Evolutionary conservation across 371 early-diverging fungal species (phyloP).

Genomic region (Saksenaea oblongispora): DNA sequence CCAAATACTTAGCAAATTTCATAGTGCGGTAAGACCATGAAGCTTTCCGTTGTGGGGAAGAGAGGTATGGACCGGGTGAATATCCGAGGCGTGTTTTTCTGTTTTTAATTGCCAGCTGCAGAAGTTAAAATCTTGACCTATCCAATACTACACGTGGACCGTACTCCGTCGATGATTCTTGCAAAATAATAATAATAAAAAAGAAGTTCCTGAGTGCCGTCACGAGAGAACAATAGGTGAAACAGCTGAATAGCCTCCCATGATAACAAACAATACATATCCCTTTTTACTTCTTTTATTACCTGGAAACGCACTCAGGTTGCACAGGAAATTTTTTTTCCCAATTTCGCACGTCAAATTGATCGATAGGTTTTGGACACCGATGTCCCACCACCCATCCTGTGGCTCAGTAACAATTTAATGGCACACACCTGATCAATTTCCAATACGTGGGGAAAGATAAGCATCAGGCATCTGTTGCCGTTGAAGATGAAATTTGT

Average conservation of each 20-base stretch:
- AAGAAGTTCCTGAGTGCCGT: not conserved
- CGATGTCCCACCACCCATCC: not conserved
- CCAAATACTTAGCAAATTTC: conserved; percentile 84
- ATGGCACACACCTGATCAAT: not conserved
- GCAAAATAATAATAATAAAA: no score
- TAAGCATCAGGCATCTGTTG: not conserved
- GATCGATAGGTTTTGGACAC: not conserved
- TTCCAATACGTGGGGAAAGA: not conserved
- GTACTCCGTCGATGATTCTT: conserved; percentile 3
- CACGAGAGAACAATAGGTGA: not conserved
- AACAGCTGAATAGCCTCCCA: not conserved
- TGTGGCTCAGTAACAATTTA: not conserved
- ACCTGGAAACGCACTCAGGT: not conserved
- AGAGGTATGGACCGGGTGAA: conserved; percentile 2
- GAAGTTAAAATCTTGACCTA: conserved; percentile 10
- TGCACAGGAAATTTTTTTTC: not conserved
- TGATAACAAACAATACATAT: not conserved
- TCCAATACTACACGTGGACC: conserved; percentile 15
- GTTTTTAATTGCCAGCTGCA: conserved; percentile 10
- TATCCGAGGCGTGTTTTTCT: conserved; percentile 3
- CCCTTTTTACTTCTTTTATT: not conserved
- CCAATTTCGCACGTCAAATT: not conserved
- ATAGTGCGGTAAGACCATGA: conserved; percentile 32
- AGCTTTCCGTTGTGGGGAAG: not conserved
- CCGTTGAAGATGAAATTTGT: not conserved